Percentiles rank a stretch among this genome's conserved stretches.
phyloP scores from a whole-genome alignment of 768 basidiomycete genomes.

The Vararia minispora region DNA sequence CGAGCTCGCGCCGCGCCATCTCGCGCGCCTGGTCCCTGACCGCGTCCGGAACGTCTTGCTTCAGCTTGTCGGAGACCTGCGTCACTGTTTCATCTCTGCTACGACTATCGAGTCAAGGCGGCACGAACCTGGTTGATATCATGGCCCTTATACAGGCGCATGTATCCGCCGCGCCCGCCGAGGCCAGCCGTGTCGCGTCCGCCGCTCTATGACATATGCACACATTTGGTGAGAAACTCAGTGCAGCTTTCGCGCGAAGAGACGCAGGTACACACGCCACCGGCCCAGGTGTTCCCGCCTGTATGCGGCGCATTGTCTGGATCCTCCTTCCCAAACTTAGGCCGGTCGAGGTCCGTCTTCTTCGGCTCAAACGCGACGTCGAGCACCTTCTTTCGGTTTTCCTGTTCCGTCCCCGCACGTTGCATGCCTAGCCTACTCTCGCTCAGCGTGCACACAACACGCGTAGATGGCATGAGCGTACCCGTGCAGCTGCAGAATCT shows the following conservation, averaged over 20 bases:
- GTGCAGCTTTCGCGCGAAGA: neutral
- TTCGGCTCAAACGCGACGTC: constrained; percentile 50
- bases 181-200: constrained; percentile 57
- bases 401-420: constrained; percentile 28
- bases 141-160: constrained; percentile 50
- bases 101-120: neutral
- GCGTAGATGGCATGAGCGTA: constrained; percentile 17
- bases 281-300: constrained; percentile 56
- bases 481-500: constrained; percentile 53
- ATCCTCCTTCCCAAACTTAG: constrained; percentile 55
- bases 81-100: neutral
- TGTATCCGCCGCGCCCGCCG: constrained; percentile 59
- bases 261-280: constrained; percentile 32
- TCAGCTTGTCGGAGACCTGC: constrained; percentile 41
- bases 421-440: neutral
- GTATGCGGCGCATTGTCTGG: constrained; percentile 39
- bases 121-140: constrained; percentile 44
- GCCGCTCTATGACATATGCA: constrained; percentile 32
- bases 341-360: constrained; percentile 32
- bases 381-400: constrained; percentile 35
- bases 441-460: neutral
- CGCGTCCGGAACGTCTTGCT: constrained; percentile 47
- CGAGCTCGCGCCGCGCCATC: constrained; percentile 55
- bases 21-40: constrained; percentile 52
- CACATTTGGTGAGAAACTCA: neutral